Base-by-base conservation (phyloP, 2,329 filamentous ascomycete species). In the Metarhizium anisopliae region DNA sequence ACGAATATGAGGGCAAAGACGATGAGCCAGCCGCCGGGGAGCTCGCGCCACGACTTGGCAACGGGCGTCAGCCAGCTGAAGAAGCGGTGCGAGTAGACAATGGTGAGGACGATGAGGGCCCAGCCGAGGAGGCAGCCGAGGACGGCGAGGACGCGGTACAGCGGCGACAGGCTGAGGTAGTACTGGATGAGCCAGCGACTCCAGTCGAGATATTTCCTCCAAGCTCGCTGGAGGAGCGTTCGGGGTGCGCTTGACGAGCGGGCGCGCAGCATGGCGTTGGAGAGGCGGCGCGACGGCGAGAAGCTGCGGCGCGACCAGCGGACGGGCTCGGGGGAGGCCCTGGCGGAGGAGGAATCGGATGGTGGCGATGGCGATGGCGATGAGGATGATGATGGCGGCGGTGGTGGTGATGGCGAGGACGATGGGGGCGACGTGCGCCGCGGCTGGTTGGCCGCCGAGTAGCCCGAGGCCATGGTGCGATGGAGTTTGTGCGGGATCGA, bases 41-140 rank as follows among this genome's bases (percentile, higher is more conserved):
- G 74, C 35, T 83, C 79, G 65, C 90, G 83, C 91, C 91, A 96
- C 60, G 81, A 80, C 68, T 85, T 78, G 25, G 92, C 90, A 13
- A 85, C 71, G 6, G 91, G 90, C 13, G 79, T 81, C 55, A 97
- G 77, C 70, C 80, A 84, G 38, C 81, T 77, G 74, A 96, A 95
- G 67, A 97, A 86, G 61, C 79, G 74, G 69, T 93, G 86, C 60
- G 86, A 90, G 76, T 89, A 94, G 59, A 93, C 70, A 55, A 95
- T 74, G 68, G 89, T 86, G 4, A 91, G 73, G 54, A 95, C 74
- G 32, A 77, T 73, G 13, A 89, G 65, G 8, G 82, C 74, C 55
- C 79, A 70, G n/a, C 77, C 60, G 0, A 77, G 66, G 16, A 87
- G 51, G 8, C 75, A 71, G 29, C 73, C 81, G 3, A 78, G 57